A percentile compares a stretch with the other conserved stretches of the same genome.
Conservation (phyloP, 768 basidiomycete genomes). For the Pseudohyphozyma bogoriensis region DNA sequence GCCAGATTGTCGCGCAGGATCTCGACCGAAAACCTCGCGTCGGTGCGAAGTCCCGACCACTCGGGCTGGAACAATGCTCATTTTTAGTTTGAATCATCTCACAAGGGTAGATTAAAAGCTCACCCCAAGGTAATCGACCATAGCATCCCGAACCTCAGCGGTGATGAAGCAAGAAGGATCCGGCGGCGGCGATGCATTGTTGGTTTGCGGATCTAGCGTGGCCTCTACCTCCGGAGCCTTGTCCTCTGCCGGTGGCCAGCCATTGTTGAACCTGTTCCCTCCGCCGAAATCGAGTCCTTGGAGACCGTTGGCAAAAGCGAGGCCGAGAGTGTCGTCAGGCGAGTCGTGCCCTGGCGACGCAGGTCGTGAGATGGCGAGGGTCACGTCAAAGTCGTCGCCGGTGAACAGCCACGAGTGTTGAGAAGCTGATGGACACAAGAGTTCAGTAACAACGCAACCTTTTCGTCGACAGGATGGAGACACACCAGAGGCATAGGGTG, state of each 20-base stretch:
- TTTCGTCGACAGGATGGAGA: constrained; percentile 5
- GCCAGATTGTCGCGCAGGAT: constrained; percentile 19
- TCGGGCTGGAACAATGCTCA: constrained; percentile 3
- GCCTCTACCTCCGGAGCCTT: not conserved
- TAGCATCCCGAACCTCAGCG: constrained; percentile 4
- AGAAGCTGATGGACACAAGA: too few species aligned
- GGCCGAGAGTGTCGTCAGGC: too few species aligned
- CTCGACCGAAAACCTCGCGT: constrained; percentile 9
- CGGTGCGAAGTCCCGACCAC: constrained; percentile 14
- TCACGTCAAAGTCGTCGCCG: constrained; percentile 14
- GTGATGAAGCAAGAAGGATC: constrained; percentile 21
- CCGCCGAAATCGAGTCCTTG: not conserved
- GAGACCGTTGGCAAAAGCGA: too few species aligned
- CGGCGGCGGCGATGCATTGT: constrained; percentile 7
- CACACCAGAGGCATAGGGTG: too few species aligned
- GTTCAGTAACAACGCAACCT: too few species aligned
- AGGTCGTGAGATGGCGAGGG: constrained; percentile 18
- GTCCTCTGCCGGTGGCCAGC: not conserved
- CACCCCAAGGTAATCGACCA: constrained; percentile 28
- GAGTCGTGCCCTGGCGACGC: constrained; percentile 17
- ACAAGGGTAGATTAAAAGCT: not conserved
- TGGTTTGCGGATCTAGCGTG: not conserved
- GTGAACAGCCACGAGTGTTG: constrained; percentile 27
- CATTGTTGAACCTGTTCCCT: too few species aligned
- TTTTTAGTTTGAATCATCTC: not conserved